Conservation (phyloP, 2,329 filamentous ascomycete species). For the Aspergillus luchuensis region DNA sequence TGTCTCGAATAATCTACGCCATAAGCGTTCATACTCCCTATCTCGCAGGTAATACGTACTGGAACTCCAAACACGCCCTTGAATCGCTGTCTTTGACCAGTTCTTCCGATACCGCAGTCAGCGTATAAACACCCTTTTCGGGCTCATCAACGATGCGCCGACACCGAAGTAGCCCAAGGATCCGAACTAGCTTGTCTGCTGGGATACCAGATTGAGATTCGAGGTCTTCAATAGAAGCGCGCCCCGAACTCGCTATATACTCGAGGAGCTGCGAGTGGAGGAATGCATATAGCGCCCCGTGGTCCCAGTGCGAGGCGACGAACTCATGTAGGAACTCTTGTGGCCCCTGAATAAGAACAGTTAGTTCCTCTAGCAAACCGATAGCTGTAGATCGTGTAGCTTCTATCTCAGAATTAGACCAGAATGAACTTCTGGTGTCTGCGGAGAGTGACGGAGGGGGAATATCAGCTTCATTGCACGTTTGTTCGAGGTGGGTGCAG, state of each 20-base stretch:
- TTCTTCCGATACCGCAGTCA: background rate
- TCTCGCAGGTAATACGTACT: background rate
- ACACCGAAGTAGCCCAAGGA: slow-evolving; percentile 1
- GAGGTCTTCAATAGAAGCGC: background rate
- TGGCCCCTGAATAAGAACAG: background rate
- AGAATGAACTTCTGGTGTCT: background rate
- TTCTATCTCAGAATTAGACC: background rate
- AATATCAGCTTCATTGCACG: background rate
- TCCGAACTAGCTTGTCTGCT: background rate
- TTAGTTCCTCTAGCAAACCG: background rate
- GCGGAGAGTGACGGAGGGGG: background rate
- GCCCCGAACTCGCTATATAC: background rate
- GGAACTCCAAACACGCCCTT: background rate
- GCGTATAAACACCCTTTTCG: background rate
- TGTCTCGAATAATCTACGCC: background rate
- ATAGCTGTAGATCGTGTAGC: background rate
- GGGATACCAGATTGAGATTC: background rate
- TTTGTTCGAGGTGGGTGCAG: background rate
- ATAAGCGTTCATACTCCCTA: background rate
- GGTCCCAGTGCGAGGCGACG: background rate
- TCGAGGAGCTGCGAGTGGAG: background rate
- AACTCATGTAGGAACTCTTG: slow-evolving; percentile 4
- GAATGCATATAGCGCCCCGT: background rate
- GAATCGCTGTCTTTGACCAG: background rate
- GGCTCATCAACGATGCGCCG: background rate